Percentiles rank a stretch among this genome's conserved stretches.
Conservation (phyloP, 2,329 filamentous ascomycete genomes). For the Alternaria brassicae region DNA sequence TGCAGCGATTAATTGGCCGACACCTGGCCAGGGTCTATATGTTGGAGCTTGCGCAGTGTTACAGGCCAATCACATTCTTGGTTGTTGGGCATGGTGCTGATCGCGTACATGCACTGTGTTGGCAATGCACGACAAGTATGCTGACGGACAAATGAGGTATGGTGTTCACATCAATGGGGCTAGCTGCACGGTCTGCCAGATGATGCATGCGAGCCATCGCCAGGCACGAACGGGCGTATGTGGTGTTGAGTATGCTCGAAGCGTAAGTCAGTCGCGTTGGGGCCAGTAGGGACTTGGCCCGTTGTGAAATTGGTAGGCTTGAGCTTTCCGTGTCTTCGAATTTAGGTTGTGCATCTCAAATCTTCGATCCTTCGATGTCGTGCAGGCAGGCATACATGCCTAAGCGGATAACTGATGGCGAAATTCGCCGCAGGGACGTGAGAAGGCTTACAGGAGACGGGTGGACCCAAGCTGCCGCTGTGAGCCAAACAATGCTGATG, state of each 20-base stretch:
- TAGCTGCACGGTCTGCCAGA: slow-evolving; percentile 1
- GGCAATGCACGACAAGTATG: not conserved
- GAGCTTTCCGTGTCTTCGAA: not conserved
- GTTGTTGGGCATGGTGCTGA: not conserved
- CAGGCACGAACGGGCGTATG: slow-evolving; percentile 1
- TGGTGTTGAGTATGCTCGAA: not conserved
- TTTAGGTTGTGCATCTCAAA: slow-evolving; percentile 14
- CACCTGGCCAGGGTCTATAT: not conserved
- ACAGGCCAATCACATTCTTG: slow-evolving; percentile 1
- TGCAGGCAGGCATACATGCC: slow-evolving; percentile 19
- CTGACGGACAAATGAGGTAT: slow-evolving; percentile 1
- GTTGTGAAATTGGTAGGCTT: not conserved
- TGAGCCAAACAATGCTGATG: slow-evolving; percentile 17
- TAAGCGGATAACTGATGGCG: slow-evolving; percentile 23
- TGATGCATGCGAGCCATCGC: not conserved
- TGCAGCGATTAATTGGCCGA: not conserved
- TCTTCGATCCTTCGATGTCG: slow-evolving; percentile 18
- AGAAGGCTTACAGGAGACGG: slow-evolving; percentile 12
- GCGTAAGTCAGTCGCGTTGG: not conserved
- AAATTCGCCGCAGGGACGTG: slow-evolving; percentile 1
- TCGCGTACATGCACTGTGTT: slow-evolving; percentile 5
- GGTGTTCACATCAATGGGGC: slow-evolving; percentile 1
- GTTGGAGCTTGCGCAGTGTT: not conserved
- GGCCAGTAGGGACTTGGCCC: not conserved
- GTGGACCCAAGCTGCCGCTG: slow-evolving; percentile 13